Evolutionary conservation across 345 rosid species (phyloP), one percentile per base, ranked within the genome.

Genomic region (Isatis tinctoria): DNA sequence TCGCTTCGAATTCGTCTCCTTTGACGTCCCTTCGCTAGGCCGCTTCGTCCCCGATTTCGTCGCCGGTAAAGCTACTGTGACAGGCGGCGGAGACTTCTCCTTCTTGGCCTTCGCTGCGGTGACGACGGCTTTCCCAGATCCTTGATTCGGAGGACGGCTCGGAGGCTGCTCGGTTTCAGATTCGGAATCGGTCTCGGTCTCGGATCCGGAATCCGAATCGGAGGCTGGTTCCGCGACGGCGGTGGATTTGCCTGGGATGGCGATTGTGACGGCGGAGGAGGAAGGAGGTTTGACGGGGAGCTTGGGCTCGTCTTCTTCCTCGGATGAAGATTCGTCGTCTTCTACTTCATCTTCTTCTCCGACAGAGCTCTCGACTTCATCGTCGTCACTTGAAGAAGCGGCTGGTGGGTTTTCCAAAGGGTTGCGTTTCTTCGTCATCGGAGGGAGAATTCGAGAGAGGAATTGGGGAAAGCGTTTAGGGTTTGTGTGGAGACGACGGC

Each of bases 131-230:
- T 81, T 81, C 14, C 62, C 74, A 28, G 79, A 70, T 69, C 69
- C 69, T 6, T 71, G 77, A 78, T 43, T 67, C 56, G 14, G 80
- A 59, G 35, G 28, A 3, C 69, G 77, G 72, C 37, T 64, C 47
- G 20, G 77, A 51, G 28, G 12, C 0, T 16, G 72, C 0, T 71
- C 64, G 6, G 78, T 11, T 8, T 73, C 84, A 0, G 85, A 76
- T 10, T 85, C 84, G 0, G 82, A 73, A 13, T 70, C 85, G 0
- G 84, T 71, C 43, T 78, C 84, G 0, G 82, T 45, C 7, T 73
- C 82, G 0, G 67, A 72, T 35, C 74, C 81, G 3, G 81, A 68
- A 35, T 56, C 74, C 0, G 78, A 73, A 24, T 45, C 78, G 3
- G 81, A 36, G 43, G 14, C 8, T 13, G 40, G 7, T 7, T 7